Conservation (phyloP, 2,329 filamentous ascomycete genomes). For the Scolecobasidium constrictum region DNA sequence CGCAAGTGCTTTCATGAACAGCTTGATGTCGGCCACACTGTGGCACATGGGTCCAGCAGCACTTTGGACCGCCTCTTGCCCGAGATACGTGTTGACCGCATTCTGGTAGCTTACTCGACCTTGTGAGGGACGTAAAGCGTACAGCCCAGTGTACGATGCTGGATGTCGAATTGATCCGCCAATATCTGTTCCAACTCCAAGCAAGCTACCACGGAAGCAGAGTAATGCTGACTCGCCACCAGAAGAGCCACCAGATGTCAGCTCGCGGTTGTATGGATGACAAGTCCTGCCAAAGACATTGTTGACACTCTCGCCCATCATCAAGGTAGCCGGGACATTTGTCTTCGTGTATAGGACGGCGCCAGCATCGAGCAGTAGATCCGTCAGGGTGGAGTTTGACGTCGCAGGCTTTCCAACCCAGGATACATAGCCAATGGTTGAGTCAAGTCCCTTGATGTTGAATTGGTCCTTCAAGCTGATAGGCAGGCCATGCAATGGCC, state of each 20-base stretch:
- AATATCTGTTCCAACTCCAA: constrained; percentile 55
- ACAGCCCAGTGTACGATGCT: constrained; percentile 55
- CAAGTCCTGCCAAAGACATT: constrained; percentile 51
- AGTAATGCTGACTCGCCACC: constrained; percentile 55
- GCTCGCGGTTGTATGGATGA: constrained; percentile 50
- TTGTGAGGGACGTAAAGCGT: constrained; percentile 16
- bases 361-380: constrained; percentile 26
- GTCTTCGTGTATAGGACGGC: constrained; percentile 44
- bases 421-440: constrained; percentile 47
- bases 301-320: constrained; percentile 44
- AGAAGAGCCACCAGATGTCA: constrained; percentile 53
- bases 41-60: constrained; percentile 42
- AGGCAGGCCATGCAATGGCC: constrained; percentile 42
- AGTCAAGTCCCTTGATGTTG: constrained; percentile 46
- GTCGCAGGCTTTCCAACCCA: constrained; percentile 22
- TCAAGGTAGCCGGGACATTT: constrained; percentile 39
- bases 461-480: constrained; percentile 48
- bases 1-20: constrained; percentile 33
- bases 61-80: constrained; percentile 51
- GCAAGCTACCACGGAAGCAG: constrained; percentile 44
- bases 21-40: constrained; percentile 27
- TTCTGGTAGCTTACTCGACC: constrained; percentile 21
- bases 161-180: constrained; percentile 62
- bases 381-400: constrained; percentile 24
- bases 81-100: constrained; percentile 50